Percentiles rank a stretch among this genome's conserved stretches.
phyloP scores from a whole-genome alignment of 495 filamentous ascomycete genomes.

The Penicillium goetzii region DNA sequence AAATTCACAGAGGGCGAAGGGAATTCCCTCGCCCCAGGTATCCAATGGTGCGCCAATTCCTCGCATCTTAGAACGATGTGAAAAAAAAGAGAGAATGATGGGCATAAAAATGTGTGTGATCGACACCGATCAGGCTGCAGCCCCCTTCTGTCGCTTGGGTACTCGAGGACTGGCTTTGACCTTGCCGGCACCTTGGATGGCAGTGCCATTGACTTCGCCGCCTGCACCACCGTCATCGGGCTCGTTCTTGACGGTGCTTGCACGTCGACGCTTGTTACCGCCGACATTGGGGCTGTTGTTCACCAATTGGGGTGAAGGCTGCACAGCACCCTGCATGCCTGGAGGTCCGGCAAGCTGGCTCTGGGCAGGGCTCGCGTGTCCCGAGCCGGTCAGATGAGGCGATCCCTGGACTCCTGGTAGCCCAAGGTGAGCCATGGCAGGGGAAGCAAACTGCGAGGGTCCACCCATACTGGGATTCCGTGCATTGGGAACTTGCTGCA shows the following conservation, averaged over 20 bases:
- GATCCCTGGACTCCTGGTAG: slow-evolving; percentile 50
- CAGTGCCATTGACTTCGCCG: slow-evolving; percentile 54
- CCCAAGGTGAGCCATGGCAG: slow-evolving; percentile 53
- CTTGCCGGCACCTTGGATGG: slow-evolving; percentile 44
- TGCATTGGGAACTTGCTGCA: slow-evolving; percentile 41
- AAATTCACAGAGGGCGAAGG: slow-evolving; percentile 20
- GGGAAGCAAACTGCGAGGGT: slow-evolving; percentile 56
- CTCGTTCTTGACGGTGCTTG: slow-evolving; percentile 78
- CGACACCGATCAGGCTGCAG: slow-evolving; percentile 27
- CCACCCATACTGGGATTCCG: slow-evolving; percentile 42
- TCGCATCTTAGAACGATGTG: slow-evolving; percentile 34
- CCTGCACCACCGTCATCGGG: slow-evolving; percentile 57
- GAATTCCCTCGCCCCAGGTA: slow-evolving; percentile 32
- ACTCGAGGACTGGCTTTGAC: slow-evolving; percentile 62
- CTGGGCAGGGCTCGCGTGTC: slow-evolving; percentile 51
- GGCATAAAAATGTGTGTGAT: slow-evolving; percentile 13
- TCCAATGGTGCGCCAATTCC: slow-evolving; percentile 44
- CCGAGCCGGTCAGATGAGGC: slow-evolving; percentile 50
- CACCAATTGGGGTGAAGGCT: slow-evolving; percentile 71
- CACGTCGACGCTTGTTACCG: slow-evolving; percentile 72
- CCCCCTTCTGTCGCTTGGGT: slow-evolving; percentile 60
- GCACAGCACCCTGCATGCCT: slow-evolving; percentile 74
- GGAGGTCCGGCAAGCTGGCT: slow-evolving; percentile 47
- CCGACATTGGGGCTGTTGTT: slow-evolving; percentile 82
- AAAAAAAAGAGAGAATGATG: slow-evolving; percentile 22